phyloP scores from a whole-genome alignment of 805 yeast genomes.

The Ogataea saltuana region DNA sequence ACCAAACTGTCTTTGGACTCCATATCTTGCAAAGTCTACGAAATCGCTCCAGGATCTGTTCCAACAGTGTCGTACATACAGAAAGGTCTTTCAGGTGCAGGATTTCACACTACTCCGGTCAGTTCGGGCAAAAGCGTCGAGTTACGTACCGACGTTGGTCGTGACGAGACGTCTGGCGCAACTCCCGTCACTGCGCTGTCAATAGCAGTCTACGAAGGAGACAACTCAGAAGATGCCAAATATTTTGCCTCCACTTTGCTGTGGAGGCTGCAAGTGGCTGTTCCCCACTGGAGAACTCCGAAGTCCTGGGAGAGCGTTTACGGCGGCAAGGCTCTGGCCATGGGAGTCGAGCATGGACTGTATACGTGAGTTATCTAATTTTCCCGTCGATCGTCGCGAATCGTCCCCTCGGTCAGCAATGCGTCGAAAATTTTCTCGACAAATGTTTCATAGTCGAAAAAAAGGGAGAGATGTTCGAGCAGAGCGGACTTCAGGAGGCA shows the following conservation, averaged over 20 bases:
- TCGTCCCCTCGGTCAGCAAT: background rate
- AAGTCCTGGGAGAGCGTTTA: conserved; percentile 84
- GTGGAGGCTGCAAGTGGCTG: conserved; percentile 22
- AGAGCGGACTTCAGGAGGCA: background rate
- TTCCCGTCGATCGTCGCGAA: conserved; percentile 6
- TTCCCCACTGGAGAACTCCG: conserved; percentile 51
- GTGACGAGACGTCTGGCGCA: background rate
- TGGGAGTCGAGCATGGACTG: conserved; percentile 75
- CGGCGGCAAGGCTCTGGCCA: conserved; percentile 68
- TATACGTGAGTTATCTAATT: conserved; percentile 39
- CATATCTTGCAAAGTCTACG: background rate
- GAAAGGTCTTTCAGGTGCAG: conserved; percentile 2
- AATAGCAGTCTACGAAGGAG: conserved; percentile 84
- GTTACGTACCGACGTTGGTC: no score
- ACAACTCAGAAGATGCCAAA: conserved; percentile 73
- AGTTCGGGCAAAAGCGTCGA: no score
- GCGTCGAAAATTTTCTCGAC: conserved; percentile 4
- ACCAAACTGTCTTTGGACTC: conserved; percentile 1
- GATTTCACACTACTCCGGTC: no score
- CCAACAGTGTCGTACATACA: background rate
- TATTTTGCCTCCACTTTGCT: conserved; percentile 44
- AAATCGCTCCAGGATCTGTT: background rate
- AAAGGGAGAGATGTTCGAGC: background rate
- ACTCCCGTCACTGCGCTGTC: conserved; percentile 21
- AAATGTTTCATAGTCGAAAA: background rate